Base-by-base conservation (phyloP, 1,139 yeast genomes). In the Lodderomyces metapsilosis region DNA sequence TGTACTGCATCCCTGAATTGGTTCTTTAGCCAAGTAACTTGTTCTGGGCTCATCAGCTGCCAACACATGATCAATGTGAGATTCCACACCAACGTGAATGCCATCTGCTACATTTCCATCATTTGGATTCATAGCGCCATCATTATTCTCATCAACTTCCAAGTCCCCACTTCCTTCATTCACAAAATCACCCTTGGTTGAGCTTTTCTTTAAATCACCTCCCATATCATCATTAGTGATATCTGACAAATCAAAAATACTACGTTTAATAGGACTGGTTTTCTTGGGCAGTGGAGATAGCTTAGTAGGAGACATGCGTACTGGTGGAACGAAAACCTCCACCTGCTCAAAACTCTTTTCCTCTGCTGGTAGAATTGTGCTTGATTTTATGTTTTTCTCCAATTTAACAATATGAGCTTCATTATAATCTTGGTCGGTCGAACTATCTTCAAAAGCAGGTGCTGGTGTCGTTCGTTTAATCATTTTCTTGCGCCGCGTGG, bases 221-320 rank as follows among this genome's bases (percentile, higher is more conserved):
- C 25, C 11, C 8, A 17, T 3, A 23, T 16, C 10, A 3, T 24
- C 34, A 32, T 11, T 20, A 35, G 39, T 13, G 35, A 34, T 28
- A 28, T 50, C 53, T 3, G 53, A 50, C 41, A 40, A 42, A 36
- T 50, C 53, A 35, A 50, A 44, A 10, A 50, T 49, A 31, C 42
- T 50, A 5, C 46, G 49, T 30, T 38, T 44, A 2, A 38, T 20
- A n/a, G 34, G 28, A 7, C 35, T 27, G 13, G 34, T 32, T 15
- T 39, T 44, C 32, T 39, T 42, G 20, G 24, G 22, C 22, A 32
- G 33, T 25, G 37, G 22, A 10, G 22, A 16, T 11, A 47, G 41
- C 13, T 39, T 48, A 8, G 41, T 21, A 4, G 49, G 47, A 21
- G 48, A 42, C n/a, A 33, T 33, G 18, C 36, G 36, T 2, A 33